These are phyloP conservation scores for Acer negundo DNA, from an alignment of 345 rosid species.

Conservation along the genomic window DNA sequence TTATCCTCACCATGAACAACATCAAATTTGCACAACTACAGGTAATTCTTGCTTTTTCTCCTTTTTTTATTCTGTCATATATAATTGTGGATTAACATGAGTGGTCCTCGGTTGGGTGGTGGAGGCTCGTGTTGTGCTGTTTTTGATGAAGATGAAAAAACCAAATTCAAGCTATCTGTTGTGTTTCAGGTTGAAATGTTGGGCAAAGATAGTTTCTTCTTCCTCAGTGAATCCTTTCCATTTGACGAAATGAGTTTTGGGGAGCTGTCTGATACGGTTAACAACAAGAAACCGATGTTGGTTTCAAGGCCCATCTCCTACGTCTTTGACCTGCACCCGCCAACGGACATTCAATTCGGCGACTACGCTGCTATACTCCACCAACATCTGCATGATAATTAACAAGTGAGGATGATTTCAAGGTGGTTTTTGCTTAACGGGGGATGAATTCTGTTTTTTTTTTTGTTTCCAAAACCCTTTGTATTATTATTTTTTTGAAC, in stretches of 20 bases:
- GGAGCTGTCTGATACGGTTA: constrained; percentile 38
- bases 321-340: constrained; percentile 65
- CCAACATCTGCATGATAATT: constrained; percentile 36
- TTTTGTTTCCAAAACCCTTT: too few relatives aligned
- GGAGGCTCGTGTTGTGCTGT: background rate
- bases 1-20: constrained; percentile 78
- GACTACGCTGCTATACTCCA: constrained; percentile 41
- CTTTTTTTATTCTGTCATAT: background rate
- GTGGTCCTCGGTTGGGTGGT: background rate
- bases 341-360: constrained; percentile 52
- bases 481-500: too few relatives aligned
- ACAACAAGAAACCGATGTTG: constrained; percentile 52
- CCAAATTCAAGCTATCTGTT: background rate
- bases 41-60: constrained; percentile 42
- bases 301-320: constrained; percentile 68
- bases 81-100: background rate
- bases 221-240: constrained; percentile 67
- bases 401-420: background rate
- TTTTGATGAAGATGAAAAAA: background rate
- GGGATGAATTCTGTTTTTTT: too few relatives aligned
- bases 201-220: constrained; percentile 84
- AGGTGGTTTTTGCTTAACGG: background rate
- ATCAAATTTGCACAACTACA: constrained; percentile 66
- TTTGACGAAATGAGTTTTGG: constrained; percentile 70
- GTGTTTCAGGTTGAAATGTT: constrained; percentile 69